phyloP scores from a whole-genome alignment of 257 asterid genomes.

The Gynochthodes officinalis region DNA sequence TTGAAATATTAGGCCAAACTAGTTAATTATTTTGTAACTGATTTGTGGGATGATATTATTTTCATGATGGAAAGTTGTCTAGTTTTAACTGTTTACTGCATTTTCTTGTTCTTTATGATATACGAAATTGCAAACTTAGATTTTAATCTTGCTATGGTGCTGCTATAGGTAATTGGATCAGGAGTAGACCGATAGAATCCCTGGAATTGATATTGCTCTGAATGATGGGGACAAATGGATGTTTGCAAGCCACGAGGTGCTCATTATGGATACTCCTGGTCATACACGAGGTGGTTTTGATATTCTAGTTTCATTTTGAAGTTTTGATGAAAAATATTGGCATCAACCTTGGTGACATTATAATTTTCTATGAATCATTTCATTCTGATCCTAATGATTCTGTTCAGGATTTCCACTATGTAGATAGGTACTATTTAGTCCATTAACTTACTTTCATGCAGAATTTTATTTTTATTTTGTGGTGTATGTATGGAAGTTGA shows the following conservation, averaged over 20 bases:
- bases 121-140: conserved; percentile 4
- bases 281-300: conserved; percentile 76
- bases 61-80: background rate
- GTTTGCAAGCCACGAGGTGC: conserved; percentile 98
- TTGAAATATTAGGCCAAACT: background rate
- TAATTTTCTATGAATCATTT: background rate
- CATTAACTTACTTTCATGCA: background rate
- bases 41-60: background rate
- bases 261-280: conserved; percentile 85
- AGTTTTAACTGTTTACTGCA: background rate
- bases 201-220: conserved; percentile 87
- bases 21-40: background rate
- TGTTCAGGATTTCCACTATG: background rate
- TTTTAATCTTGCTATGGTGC: background rate
- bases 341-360: too few species aligned
- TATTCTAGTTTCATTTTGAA: conserved; percentile 11
- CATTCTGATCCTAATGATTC: background rate
- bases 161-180: conserved; percentile 80
- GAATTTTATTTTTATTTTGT: background rate
- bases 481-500: background rate
- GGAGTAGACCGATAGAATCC: conserved; percentile 82
- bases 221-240: conserved; percentile 93
- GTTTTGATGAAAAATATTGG: background rate
- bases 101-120: background rate
- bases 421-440: background rate